These are phyloP conservation scores for Plasmodium chabaudi DNA, from an alignment of 169 alveolate species.

Conservation along the genomic window DNA sequence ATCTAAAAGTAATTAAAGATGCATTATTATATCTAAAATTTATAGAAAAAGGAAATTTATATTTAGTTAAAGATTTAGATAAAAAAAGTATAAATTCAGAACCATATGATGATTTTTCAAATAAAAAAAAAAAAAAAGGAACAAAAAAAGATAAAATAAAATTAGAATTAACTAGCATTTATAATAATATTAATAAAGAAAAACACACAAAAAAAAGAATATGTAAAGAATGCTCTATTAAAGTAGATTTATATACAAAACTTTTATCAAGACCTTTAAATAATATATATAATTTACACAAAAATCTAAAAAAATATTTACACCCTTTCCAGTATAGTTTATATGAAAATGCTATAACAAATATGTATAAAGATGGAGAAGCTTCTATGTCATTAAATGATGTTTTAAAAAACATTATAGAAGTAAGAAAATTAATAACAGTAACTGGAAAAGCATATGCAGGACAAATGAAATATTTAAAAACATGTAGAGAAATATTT, in stretches of 20 bases:
- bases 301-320: constrained; percentile 51
- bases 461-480: constrained; percentile 61
- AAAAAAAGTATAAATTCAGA: constrained; percentile 45
- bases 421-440: constrained; percentile 57
- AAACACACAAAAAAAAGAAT: constrained; percentile 73
- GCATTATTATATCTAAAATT: constrained; percentile 65
- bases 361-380: constrained; percentile 61
- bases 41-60: constrained; percentile 68
- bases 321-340: constrained; percentile 72
- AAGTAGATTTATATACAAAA: constrained; percentile 66
- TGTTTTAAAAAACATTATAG: constrained; percentile 41
- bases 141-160: constrained; percentile 63
- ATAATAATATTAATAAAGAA: constrained; percentile 72
- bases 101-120: constrained; percentile 63
- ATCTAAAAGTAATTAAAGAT: constrained; percentile 59
- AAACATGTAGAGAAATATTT: constrained; percentile 72
- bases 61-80: constrained; percentile 66
- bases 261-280: constrained; percentile 53
- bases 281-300: constrained; percentile 57
- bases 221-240: constrained; percentile 72
- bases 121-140: constrained; percentile 42
- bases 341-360: constrained; percentile 66
- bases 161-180: constrained; percentile 61
- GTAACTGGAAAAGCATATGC: constrained; percentile 71
- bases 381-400: constrained; percentile 40